A percentile compares a stretch with the other conserved stretches of the same genome.
Evolutionary conservation across 2,329 filamentous ascomycete species (phyloP).

Genomic region (Apiospora hydei): DNA sequence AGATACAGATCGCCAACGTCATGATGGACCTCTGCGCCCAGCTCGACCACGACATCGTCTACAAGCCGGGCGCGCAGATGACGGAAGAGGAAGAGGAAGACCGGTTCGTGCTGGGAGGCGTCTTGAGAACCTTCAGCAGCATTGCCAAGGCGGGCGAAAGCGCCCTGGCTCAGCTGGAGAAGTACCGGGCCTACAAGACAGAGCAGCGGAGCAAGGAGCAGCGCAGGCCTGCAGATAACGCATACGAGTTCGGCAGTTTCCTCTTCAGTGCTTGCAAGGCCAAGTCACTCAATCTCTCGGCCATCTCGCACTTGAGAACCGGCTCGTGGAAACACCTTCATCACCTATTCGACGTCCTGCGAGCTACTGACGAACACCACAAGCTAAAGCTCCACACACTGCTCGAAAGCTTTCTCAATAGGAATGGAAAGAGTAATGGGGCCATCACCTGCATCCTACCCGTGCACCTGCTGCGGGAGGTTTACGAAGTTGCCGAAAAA

Average conservation of each 20-base stretch:
- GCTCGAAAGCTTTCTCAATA: background rate
- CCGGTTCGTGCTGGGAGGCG: background rate
- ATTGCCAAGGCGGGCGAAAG: background rate
- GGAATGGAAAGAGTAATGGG: background rate
- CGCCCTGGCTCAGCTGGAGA: background rate
- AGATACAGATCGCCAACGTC: constrained; percentile 41
- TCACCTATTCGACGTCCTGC: background rate
- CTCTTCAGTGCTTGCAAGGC: background rate
- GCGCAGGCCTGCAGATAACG: background rate
- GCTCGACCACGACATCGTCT: constrained; percentile 39
- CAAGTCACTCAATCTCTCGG: background rate
- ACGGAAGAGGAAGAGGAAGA: background rate
- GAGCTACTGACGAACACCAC: background rate
- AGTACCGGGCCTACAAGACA: background rate
- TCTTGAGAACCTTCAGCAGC: background rate
- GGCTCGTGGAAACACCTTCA: background rate
- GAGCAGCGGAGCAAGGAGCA: background rate
- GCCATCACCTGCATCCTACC: background rate
- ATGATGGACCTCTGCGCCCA: constrained; percentile 40
- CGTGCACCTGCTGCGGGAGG: background rate
- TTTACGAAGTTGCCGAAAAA: background rate
- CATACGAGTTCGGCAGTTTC: background rate
- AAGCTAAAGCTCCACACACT: background rate
- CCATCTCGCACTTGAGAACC: background rate
- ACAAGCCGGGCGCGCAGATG: constrained; percentile 32